Evolutionary conservation across 257 asterid genomes (phyloP).

Genomic region (Ligustrum vulgare): DNA sequence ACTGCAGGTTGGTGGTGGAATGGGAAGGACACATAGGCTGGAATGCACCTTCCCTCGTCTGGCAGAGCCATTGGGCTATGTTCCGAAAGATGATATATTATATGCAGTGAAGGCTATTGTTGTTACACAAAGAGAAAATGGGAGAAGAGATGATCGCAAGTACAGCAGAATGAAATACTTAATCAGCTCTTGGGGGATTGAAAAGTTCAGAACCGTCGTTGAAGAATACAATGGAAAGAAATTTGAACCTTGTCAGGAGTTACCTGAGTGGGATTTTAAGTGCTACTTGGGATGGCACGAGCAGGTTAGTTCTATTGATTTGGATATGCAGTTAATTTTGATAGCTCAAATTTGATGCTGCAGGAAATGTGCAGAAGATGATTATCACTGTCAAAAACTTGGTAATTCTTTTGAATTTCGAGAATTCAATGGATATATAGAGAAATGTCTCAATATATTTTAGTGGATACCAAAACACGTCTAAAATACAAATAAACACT

Average conservation of each 20-base stretch:
- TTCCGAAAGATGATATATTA: conserved; percentile 87
- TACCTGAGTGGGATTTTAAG: conserved; percentile 95
- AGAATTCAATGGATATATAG: conserved; percentile 23
- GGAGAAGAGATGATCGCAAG: conserved; percentile 97
- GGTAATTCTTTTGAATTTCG: conserved; percentile 44
- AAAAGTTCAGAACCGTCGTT: conserved; percentile 80
- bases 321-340: neutral
- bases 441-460: neutral
- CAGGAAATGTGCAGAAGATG: conserved; percentile 34
- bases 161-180: conserved; percentile 96
- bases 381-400: conserved; percentile 45
- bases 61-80: conserved; percentile 64
- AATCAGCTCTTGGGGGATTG: conserved; percentile 95
- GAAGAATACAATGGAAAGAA: conserved; percentile 89
- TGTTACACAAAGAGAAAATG: conserved; percentile 89
- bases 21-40: conserved; percentile 80
- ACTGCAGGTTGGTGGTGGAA: conserved; percentile 80
- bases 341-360: neutral
- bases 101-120: conserved; percentile 95
- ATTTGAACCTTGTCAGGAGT: conserved; percentile 71
- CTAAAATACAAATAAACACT: neutral
- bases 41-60: conserved; percentile 53
- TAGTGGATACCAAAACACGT: neutral
- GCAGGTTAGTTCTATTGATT: conserved; percentile 52
- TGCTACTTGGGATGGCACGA: conserved; percentile 99